Evolutionary conservation across 2,329 filamentous ascomycete genomes (phyloP).

Genomic region (Penicillium verrucosum): DNA sequence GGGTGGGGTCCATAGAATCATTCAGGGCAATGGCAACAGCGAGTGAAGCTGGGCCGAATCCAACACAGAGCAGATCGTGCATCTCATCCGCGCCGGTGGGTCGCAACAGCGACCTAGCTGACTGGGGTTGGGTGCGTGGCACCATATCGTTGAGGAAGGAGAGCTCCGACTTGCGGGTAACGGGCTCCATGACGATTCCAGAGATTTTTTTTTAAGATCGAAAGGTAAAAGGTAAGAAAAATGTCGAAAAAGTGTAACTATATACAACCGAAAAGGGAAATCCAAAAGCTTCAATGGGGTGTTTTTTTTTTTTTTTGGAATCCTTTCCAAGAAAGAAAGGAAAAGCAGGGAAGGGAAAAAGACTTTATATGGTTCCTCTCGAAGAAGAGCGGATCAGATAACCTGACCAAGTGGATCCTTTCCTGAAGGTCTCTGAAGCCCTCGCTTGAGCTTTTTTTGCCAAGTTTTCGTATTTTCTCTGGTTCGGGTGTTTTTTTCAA

Average conservation of each 20-base stretch:
- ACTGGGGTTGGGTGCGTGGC: slow-evolving; percentile 20
- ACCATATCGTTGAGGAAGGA: slow-evolving; percentile 26
- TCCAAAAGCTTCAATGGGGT: background rate
- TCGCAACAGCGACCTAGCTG: slow-evolving; percentile 45
- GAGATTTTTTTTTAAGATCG: too few relatives aligned
- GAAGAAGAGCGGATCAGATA: slow-evolving; percentile 25
- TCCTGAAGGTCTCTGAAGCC: background rate
- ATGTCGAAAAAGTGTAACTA: background rate
- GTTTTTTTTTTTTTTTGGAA: slow-evolving; percentile 9
- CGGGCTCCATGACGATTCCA: slow-evolving; percentile 16
- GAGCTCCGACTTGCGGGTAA: slow-evolving; percentile 25
- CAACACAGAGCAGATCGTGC: slow-evolving; percentile 84
- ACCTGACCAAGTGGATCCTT: slow-evolving; percentile 19
- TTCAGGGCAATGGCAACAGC: slow-evolving; percentile 86
- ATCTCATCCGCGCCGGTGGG: slow-evolving; percentile 60
- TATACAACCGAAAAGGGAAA: background rate
- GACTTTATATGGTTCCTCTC: slow-evolving; percentile 6
- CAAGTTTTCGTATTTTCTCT: slow-evolving; percentile 10
- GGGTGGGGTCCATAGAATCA: slow-evolving; percentile 61
- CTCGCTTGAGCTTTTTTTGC: slow-evolving; percentile 8
- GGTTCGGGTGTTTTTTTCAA: slow-evolving; percentile 2
- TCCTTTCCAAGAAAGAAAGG: background rate
- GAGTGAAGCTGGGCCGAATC: slow-evolving; percentile 88
- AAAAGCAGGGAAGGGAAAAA: background rate
- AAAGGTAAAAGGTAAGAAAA: background rate